Conservation (phyloP, 768 basidiomycete genomes). For the Psilocybe azurescens region DNA sequence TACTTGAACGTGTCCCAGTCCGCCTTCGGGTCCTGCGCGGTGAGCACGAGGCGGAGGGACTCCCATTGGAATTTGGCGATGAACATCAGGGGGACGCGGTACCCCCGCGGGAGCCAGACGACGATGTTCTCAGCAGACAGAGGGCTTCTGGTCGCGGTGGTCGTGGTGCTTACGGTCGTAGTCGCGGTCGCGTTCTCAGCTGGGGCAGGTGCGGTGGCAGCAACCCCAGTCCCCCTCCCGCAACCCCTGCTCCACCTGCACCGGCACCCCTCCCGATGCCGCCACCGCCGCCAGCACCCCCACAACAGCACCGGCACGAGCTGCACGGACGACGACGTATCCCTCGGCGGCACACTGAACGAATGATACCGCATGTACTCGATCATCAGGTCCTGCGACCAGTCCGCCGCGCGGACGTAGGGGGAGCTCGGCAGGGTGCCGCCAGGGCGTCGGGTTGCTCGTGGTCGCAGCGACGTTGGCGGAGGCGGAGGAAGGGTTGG, state of each 20-base stretch:
- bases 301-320: constrained; percentile 18
- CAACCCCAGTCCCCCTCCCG: neutral
- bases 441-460: constrained; percentile 33
- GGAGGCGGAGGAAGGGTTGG: too few species aligned
- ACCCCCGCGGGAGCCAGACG: constrained; percentile 37
- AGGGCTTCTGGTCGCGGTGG: neutral
- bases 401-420: constrained; percentile 36
- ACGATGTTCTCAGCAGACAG: constrained; percentile 13
- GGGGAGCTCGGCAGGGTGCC: constrained; percentile 46
- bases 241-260: neutral
- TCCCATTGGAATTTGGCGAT: constrained; percentile 51
- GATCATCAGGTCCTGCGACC: constrained; percentile 39
- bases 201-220: neutral
- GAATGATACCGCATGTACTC: constrained; percentile 37
- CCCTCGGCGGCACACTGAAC: constrained; percentile 42
- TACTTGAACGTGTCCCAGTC: constrained; percentile 49
- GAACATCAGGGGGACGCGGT: constrained; percentile 51
- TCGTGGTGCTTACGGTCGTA: neutral
- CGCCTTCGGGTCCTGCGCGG: constrained; percentile 32
- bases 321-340: constrained; percentile 13
- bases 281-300: neutral
- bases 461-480: neutral
- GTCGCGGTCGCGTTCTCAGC: neutral
- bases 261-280: neutral
- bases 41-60: constrained; percentile 43